Percentiles rank a stretch among this genome's conserved stretches.
Conservation (phyloP, 768 basidiomycete genomes). For the Suillus americanus region DNA sequence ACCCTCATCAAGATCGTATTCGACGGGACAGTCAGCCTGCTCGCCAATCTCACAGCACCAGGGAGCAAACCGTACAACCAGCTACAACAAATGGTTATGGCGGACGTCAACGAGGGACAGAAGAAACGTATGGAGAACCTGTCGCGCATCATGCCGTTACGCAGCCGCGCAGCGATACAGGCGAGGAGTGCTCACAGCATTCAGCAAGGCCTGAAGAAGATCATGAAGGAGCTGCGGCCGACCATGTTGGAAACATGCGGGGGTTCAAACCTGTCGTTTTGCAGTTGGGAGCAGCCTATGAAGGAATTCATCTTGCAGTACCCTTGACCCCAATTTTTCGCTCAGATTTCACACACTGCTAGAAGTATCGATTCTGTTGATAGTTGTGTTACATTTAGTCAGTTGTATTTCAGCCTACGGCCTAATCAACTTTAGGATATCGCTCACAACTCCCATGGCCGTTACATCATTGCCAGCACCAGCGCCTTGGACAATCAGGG, state of each 20-base stretch:
- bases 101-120: conserved; percentile 28
- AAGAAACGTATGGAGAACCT: conserved; percentile 12
- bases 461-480: conserved; percentile 99
- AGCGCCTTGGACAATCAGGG: conserved; percentile 92
- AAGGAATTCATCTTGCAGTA: conserved; percentile 61
- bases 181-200: conserved; percentile 20
- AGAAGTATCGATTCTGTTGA: neutral
- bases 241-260: conserved; percentile 46
- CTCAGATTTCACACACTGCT: neutral
- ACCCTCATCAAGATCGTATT: conserved; percentile 50
- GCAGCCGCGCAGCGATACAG: conserved; percentile 11
- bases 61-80: conserved; percentile 41
- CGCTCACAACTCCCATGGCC: conserved; percentile 95
- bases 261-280: conserved; percentile 42
- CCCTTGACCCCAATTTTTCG: conserved; percentile 41
- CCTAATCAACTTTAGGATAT: conserved; percentile 61
- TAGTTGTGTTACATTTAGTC: neutral
- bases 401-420: conserved; percentile 6
- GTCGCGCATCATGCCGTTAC: conserved; percentile 7
- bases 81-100: conserved; percentile 42
- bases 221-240: conserved; percentile 33
- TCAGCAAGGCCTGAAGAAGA: conserved; percentile 26
- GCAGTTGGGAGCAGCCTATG: conserved; percentile 63
- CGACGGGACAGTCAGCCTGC: conserved; percentile 37
- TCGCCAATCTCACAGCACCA: conserved; percentile 37